Percentiles rank a stretch among this genome's conserved stretches.
Evolutionary conservation across 129 eudicot species (phyloP).

Genomic region (Heracleum sosnowskyi): DNA sequence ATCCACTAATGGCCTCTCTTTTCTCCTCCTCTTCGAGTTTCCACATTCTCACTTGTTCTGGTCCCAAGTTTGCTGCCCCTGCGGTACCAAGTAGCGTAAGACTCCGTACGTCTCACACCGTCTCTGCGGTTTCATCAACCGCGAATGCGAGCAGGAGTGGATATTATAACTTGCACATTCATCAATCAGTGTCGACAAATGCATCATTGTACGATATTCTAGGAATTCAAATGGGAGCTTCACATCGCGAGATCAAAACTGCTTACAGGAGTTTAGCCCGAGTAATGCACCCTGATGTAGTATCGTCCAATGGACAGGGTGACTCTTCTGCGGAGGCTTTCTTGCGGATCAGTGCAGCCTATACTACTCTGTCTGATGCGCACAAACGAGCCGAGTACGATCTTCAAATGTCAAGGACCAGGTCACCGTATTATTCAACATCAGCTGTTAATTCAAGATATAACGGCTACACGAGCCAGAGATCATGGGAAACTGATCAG

Average conservation of each 20-base stretch:
- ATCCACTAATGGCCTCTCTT: constrained; percentile 26
- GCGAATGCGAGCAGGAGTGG: constrained; percentile 13
- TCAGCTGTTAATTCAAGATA: constrained; percentile 13
- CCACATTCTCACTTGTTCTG: not conserved
- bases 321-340: constrained; percentile 46
- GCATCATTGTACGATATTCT: constrained; percentile 55
- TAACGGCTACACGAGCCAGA: constrained; percentile 10
- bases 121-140: constrained; percentile 36
- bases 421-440: not conserved
- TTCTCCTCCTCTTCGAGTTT: constrained; percentile 12
- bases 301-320: constrained; percentile 1
- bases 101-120: constrained; percentile 10
- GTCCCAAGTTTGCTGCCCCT: not conserved
- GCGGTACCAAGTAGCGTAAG: constrained; percentile 6
- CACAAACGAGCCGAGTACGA: constrained; percentile 66
- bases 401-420: constrained; percentile 24
- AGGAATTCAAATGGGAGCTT: constrained; percentile 50
- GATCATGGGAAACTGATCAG: constrained; percentile 72
- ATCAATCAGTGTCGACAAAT: not conserved
- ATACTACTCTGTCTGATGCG: constrained; percentile 58
- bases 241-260: constrained; percentile 51
- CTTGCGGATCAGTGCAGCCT: constrained; percentile 56
- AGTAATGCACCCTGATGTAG: constrained; percentile 60
- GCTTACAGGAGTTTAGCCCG: constrained; percentile 70
- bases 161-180: not conserved